These are phyloP conservation scores for Kernera saxatilis DNA, from an alignment of 345 rosid species.

Conservation along the genomic window DNA sequence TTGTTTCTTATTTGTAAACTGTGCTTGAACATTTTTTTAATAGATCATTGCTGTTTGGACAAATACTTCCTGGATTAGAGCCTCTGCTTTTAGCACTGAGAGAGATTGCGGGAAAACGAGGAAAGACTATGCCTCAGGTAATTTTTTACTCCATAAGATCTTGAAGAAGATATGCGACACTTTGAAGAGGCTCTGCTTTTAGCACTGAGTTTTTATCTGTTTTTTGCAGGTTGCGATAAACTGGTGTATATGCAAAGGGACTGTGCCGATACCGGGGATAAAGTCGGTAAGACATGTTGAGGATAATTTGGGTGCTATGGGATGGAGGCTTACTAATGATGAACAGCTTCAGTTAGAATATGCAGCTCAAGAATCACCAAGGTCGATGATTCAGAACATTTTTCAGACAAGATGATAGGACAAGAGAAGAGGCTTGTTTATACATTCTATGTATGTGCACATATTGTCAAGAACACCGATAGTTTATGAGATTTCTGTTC, in stretches of 20 bases:
- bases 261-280: slow-evolving; percentile 87
- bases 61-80: slow-evolving; percentile 80
- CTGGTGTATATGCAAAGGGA: slow-evolving; percentile 89
- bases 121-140: slow-evolving; percentile 71
- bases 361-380: slow-evolving; percentile 61
- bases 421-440: background rate
- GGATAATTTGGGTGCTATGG: slow-evolving; percentile 83
- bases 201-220: background rate
- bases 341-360: slow-evolving; percentile 72
- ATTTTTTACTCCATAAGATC: background rate
- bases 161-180: background rate
- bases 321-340: slow-evolving; percentile 62
- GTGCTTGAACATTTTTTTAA: background rate
- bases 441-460: background rate
- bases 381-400: slow-evolving; percentile 75
- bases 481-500: background rate
- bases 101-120: slow-evolving; percentile 53
- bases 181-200: too few species aligned
- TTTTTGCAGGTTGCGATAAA: slow-evolving; percentile 68
- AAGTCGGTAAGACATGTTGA: slow-evolving; percentile 65
- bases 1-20: background rate
- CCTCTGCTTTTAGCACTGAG: slow-evolving; percentile 49
- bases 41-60: slow-evolving; percentile 69
- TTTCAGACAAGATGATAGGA: slow-evolving; percentile 62
- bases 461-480: background rate